phyloP scores from a whole-genome alignment of 2,329 filamentous ascomycete species.

The Macrophomina pseudophaseolina region DNA sequence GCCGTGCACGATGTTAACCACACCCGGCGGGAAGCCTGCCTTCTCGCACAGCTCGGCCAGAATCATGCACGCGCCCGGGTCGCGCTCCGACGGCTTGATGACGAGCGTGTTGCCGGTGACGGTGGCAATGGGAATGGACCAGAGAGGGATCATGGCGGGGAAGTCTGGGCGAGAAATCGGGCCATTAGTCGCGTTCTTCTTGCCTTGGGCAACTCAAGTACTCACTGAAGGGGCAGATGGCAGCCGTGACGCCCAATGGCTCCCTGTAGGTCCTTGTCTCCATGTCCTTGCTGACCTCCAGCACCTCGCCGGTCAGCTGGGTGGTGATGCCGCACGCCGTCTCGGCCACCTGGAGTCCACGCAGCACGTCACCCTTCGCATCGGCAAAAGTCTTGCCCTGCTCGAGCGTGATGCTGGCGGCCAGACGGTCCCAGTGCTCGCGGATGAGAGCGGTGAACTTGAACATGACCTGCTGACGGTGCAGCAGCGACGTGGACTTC shows the following conservation, averaged over 20 bases:
- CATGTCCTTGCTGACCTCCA: constrained; percentile 90
- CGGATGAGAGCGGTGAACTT: constrained; percentile 79
- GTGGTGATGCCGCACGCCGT: constrained; percentile 80
- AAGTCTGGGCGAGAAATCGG: constrained; percentile 63
- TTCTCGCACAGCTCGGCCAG: constrained; percentile 78
- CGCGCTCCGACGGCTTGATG: constrained; percentile 84
- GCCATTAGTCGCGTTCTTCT: neutral
- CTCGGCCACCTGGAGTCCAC: constrained; percentile 84
- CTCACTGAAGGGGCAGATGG: constrained; percentile 86
- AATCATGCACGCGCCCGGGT: constrained; percentile 85
- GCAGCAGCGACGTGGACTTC: constrained; percentile 73
- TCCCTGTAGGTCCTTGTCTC: constrained; percentile 83
- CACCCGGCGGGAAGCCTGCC: constrained; percentile 81
- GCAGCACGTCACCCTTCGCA: constrained; percentile 79
- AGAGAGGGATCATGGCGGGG: constrained; percentile 91
- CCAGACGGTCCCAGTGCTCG: constrained; percentile 83
- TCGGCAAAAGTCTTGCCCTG: constrained; percentile 89
- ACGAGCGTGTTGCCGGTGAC: constrained; percentile 84
- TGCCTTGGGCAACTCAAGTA: constrained; percentile 25
- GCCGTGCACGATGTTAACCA: constrained; percentile 83
- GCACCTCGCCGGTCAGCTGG: constrained; percentile 79
- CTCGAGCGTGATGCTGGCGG: constrained; percentile 83
- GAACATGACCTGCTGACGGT: constrained; percentile 86
- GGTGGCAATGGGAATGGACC: constrained; percentile 84
- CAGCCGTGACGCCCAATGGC: constrained; percentile 79